Base-by-base conservation (phyloP, 139 green algal genomes). In the Yamagishiella unicocca region DNA sequence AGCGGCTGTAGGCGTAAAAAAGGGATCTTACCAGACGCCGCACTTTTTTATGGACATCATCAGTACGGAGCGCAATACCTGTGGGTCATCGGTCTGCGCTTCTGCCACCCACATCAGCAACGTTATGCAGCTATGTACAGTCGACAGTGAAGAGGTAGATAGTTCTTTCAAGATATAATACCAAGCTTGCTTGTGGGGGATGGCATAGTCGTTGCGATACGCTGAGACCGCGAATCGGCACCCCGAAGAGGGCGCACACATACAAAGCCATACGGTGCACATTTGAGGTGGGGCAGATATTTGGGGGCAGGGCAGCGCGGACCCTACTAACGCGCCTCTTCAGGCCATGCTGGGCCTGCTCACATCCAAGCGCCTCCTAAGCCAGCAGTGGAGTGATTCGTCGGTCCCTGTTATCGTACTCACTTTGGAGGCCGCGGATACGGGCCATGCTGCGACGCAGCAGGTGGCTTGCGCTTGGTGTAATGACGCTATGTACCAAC, bases 351-450 rank as follows among this genome's bases (percentile, higher is more conserved):
- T 17, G 50, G 12, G 14, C 55, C 43, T 74, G 66, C 66, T 74
- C 66, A 46, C 66, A 46, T 46, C 25, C 33, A 74, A 43, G 27
- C 66, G 31, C 17, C 31, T 74, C 2, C 31, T 74, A 45, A 42
- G 45, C 35, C 66, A 74, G 66, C 66, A 74, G 45, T 74, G 66
- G 66, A 35, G 66, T 74, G 66, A 14, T 29, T 74, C 66, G 3
- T 35, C 35, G 14, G 66, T 74, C 9, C 66, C 66, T 12, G 37
- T 74, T 17, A 45, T 74, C 9, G 66, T 74, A 27, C 33, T 35
- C 45, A 29, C 66, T 45, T 25, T 74, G 33, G 66, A 74, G 9
- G 9, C 2, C 14, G 66, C 12, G 31, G 33, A 33, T 3, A 12
- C 27, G 35, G 66, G 14, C 31, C 33, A n/a, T n/a, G 31, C 31